These are phyloP conservation scores for Quercus wislizeni DNA, from an alignment of 306 rosid genomes.

Conservation along the genomic window DNA sequence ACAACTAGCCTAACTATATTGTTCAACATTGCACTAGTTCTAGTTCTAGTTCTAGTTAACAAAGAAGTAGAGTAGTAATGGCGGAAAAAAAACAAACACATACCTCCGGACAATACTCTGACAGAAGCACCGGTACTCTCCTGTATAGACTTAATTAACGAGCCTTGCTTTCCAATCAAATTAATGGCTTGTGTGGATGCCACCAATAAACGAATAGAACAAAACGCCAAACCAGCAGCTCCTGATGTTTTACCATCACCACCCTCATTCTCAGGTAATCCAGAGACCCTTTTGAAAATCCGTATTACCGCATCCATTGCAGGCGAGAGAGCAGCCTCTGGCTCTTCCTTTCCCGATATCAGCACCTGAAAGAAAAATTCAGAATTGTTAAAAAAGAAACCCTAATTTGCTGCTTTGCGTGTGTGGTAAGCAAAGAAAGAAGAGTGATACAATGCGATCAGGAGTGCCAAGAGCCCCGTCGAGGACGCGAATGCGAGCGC, in stretches of 20 bases:
- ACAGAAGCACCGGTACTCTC: constrained; percentile 73
- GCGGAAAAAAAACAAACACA: background rate
- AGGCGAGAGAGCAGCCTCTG: constrained; percentile 72
- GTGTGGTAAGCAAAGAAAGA: background rate
- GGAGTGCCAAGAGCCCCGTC: constrained; percentile 80
- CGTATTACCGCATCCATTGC: constrained; percentile 94
- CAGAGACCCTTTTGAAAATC: constrained; percentile 77
- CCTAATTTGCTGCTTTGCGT: background rate
- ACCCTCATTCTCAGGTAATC: constrained; percentile 63
- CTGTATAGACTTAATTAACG: constrained; percentile 86
- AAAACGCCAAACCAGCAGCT: constrained; percentile 49
- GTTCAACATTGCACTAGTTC: too few relatives aligned
- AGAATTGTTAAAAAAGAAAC: constrained; percentile 6
- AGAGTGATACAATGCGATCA: constrained; percentile 68
- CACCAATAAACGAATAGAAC: constrained; percentile 77
- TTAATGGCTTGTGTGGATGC: constrained; percentile 97
- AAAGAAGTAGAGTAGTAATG: too few relatives aligned
- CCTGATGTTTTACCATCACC: constrained; percentile 38
- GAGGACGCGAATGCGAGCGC: constrained; percentile 91
- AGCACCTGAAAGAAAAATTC: constrained; percentile 58
- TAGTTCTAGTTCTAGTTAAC: too few relatives aligned
- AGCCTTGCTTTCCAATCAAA: constrained; percentile 96
- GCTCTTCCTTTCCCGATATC: constrained; percentile 87
- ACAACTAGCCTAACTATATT: too few relatives aligned
- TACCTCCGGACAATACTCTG: constrained; percentile 88